Percentiles rank a stretch among this genome's conserved stretches.
Evolutionary conservation across 306 rosid genomes (phyloP).

Genomic region (Rosa persica): DNA sequence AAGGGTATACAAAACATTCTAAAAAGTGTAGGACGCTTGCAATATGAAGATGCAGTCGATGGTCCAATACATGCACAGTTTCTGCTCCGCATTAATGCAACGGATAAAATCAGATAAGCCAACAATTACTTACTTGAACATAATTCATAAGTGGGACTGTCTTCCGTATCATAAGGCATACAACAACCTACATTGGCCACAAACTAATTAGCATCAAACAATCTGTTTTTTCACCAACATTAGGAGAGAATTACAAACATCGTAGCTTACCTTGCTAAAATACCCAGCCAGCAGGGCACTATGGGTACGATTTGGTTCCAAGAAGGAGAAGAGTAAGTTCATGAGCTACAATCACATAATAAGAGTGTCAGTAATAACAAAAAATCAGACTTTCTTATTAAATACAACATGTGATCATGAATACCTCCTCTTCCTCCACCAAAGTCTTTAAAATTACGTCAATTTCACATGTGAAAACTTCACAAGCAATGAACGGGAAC

Average conservation of each 20-base stretch:
- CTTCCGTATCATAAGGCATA: slow-evolving; percentile 94
- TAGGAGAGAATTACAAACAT: slow-evolving; percentile 7
- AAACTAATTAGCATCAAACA: slow-evolving; percentile 18
- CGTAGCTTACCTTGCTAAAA: slow-evolving; percentile 74
- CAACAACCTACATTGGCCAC: slow-evolving; percentile 63
- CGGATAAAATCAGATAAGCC: slow-evolving; percentile 3
- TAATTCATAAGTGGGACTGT: slow-evolving; percentile 93
- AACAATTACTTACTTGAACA: slow-evolving; percentile 68
- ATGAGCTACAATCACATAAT: slow-evolving; percentile 64
- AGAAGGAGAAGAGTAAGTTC: slow-evolving; percentile 90
- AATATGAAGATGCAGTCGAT: not conserved
- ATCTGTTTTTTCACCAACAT: not conserved
- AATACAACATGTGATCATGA: slow-evolving; percentile 11
- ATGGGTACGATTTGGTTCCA: slow-evolving; percentile 83
- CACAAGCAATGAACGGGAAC: slow-evolving; percentile 97
- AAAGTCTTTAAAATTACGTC: slow-evolving; percentile 96
- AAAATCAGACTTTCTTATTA: slow-evolving; percentile 14
- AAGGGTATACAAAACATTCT: not conserved
- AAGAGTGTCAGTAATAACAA: slow-evolving; percentile 19
- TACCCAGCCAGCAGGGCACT: slow-evolving; percentile 87
- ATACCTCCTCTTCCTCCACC: slow-evolving; percentile 98
- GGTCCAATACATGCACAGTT: not conserved
- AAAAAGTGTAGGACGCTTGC: not conserved
- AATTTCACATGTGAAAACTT: slow-evolving; percentile 95
- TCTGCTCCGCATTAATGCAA: slow-evolving; percentile 1